Percentiles rank a stretch among this genome's conserved stretches.
These are phyloP conservation scores for Gaertneriomyces semiglobifer DNA, from an alignment of 192 early-diverging fungal species.

Conservation along the genomic window DNA sequence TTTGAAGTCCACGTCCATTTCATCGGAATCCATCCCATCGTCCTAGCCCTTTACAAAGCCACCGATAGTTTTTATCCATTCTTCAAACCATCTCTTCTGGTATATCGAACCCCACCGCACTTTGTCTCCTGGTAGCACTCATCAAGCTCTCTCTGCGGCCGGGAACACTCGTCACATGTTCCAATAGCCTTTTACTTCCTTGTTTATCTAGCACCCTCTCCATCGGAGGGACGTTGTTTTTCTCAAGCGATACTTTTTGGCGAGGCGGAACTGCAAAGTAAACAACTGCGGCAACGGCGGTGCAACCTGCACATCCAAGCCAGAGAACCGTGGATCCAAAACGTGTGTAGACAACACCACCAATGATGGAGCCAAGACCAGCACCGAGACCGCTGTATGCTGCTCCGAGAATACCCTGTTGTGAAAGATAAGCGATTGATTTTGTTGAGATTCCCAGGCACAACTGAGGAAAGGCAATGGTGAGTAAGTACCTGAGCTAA, in stretches of 20 bases:
- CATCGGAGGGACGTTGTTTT: slow-evolving; percentile 9
- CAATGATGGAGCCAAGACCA: slow-evolving; percentile 26
- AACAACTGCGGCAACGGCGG: slow-evolving; percentile 7
- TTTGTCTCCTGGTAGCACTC: no score
- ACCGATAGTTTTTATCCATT: no score
- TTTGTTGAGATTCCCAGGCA: neutral
- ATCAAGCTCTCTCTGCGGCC: slow-evolving; percentile 23
- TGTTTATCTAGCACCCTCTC: slow-evolving; percentile 13
- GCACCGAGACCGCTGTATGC: slow-evolving; percentile 28
- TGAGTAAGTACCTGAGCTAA: slow-evolving; percentile 22
- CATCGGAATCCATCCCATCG: no score
- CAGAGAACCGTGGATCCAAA: slow-evolving; percentile 21
- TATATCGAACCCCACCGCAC: no score
- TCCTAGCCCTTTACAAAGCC: no score
- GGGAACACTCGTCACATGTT: slow-evolving; percentile 3
- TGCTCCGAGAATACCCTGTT: slow-evolving; percentile 30
- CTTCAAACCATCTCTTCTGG: no score
- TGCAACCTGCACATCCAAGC: slow-evolving; percentile 18
- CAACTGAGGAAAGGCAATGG: neutral
- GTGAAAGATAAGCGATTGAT: neutral
- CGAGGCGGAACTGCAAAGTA: slow-evolving; percentile 19
- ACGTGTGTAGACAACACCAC: slow-evolving; percentile 22
- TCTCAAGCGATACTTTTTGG: neutral
- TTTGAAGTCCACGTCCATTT: no score
- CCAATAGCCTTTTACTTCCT: slow-evolving; percentile 15